phyloP scores from a whole-genome alignment of 1,284 basidiomycete genomes.

The Rhodotorula sp. region DNA sequence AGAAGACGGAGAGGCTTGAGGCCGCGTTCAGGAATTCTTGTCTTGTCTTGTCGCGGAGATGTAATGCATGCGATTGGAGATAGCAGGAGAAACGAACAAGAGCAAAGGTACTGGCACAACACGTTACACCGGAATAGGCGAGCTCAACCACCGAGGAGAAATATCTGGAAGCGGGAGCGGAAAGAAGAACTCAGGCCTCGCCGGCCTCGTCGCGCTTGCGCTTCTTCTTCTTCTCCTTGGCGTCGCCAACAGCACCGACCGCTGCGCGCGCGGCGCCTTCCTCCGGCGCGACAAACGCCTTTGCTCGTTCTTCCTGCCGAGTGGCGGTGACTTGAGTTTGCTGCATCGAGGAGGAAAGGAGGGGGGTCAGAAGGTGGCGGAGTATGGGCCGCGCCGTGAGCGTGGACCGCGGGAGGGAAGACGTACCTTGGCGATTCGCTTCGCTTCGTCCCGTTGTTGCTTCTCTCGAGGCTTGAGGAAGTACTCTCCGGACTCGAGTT shows the following conservation, averaged over 20 bases:
- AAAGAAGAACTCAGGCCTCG: slow-evolving; percentile 10
- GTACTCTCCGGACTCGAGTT: slow-evolving; percentile 95
- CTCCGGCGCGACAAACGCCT: slow-evolving; percentile 80
- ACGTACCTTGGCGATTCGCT: slow-evolving; percentile 34
- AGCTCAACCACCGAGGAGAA: not conserved
- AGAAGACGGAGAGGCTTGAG: not conserved
- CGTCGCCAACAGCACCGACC: slow-evolving; percentile 64
- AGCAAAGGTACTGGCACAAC: no score
- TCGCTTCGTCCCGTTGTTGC: slow-evolving; percentile 50
- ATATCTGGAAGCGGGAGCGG: no score
- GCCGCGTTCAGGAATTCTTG: no score
- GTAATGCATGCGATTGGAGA: not conserved
- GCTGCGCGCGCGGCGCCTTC: slow-evolving; percentile 67
- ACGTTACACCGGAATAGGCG: not conserved
- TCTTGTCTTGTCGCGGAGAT: no score
- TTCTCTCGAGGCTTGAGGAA: slow-evolving; percentile 89
- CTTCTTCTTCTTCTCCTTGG: slow-evolving; percentile 57
- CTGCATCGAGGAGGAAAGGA: slow-evolving; percentile 53
- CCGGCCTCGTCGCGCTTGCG: slow-evolving; percentile 52
- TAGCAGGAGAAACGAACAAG: no score
- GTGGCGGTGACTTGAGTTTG: slow-evolving; percentile 71
- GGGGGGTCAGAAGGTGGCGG: not conserved
- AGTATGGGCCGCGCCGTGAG: no score
- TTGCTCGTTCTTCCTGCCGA: slow-evolving; percentile 71
- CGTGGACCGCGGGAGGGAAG: not conserved